Percentiles rank a stretch among this genome's conserved stretches.
Conservation (phyloP, 495 filamentous ascomycete species). For the Daldinia bambusicola region DNA sequence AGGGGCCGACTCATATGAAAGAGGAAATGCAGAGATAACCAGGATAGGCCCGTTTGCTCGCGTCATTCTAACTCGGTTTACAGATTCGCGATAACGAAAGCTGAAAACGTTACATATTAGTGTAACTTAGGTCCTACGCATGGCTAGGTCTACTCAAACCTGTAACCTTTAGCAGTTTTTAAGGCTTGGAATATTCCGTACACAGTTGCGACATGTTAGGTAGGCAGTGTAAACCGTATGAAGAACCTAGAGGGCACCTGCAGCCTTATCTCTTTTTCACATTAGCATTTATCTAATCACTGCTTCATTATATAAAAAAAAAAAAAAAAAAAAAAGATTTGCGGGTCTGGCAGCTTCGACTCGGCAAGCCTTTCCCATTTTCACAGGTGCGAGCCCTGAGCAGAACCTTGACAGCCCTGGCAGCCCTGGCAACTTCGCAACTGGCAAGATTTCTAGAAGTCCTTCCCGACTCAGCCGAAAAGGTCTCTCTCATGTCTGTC, state of each 20-base stretch:
- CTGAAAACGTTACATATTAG: slow-evolving; percentile 19
- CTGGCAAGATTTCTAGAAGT: slow-evolving; percentile 24
- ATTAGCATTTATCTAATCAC: slow-evolving; percentile 3
- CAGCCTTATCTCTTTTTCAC: slow-evolving; percentile 35
- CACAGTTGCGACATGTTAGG: too few species aligned
- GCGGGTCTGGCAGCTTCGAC: slow-evolving; percentile 34
- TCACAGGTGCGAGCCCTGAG: slow-evolving; percentile 12
- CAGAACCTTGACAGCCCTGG: slow-evolving; percentile 6
- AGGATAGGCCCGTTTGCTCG: slow-evolving; percentile 16
- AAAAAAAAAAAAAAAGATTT: slow-evolving; percentile 21
- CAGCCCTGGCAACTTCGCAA: slow-evolving; percentile 17
- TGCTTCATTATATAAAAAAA: too few species aligned
- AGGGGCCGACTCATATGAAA: slow-evolving; percentile 7
- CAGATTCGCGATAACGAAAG: slow-evolving; percentile 19
- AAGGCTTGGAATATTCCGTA: too few species aligned
- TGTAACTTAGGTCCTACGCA: too few species aligned
- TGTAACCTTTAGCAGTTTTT: too few species aligned
- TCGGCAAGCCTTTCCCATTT: slow-evolving; percentile 32
- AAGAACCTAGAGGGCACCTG: slow-evolving; percentile 18
- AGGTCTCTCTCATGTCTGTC: background rate
- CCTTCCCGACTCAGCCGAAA: slow-evolving; percentile 41
- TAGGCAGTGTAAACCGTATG: background rate
- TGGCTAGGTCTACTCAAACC: too few species aligned
- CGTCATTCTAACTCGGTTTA: slow-evolving; percentile 15
- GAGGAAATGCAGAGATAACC: slow-evolving; percentile 10